These are phyloP conservation scores for Keithomyces neogunnii DNA, from an alignment of 2,329 filamentous ascomycete species.

Conservation along the genomic window DNA sequence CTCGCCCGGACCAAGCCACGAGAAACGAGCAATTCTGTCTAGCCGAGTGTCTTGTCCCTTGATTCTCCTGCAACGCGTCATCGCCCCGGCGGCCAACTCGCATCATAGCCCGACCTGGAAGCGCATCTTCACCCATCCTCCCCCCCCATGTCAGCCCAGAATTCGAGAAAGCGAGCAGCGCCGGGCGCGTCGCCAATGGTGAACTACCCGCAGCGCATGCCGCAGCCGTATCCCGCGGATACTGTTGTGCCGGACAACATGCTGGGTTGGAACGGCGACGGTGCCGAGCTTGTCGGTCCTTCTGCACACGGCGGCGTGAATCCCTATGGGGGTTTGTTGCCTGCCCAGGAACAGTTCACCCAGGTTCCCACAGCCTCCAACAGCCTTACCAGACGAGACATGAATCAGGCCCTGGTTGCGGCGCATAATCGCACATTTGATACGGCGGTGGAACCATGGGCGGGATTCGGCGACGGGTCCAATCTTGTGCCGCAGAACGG, in stretches of 20 bases:
- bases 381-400: conserved; percentile 42
- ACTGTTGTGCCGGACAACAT: conserved; percentile 39
- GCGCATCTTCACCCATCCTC: conserved; percentile 1
- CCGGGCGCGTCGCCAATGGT: conserved; percentile 60
- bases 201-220: conserved; percentile 42
- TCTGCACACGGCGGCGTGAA: conserved; percentile 23
- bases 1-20: background rate
- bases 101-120: background rate
- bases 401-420: conserved; percentile 42
- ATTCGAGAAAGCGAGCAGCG: conserved; percentile 63
- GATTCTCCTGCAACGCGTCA: background rate
- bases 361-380: conserved; percentile 32
- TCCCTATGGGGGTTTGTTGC: conserved; percentile 27
- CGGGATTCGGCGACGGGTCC: conserved; percentile 32
- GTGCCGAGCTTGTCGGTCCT: conserved; percentile 27
- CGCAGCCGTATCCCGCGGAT: conserved; percentile 36
- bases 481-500: conserved; percentile 27
- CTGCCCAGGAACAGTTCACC: conserved; percentile 25
- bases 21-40: background rate
- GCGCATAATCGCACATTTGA: conserved; percentile 32
- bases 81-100: background rate
- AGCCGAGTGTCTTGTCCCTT: too few relatives aligned
- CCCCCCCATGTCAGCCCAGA: conserved; percentile 37
- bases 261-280: conserved; percentile 37
- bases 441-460: conserved; percentile 30